Base-by-base conservation (phyloP, 768 basidiomycete genomes). In the Agaricus blazei region DNA sequence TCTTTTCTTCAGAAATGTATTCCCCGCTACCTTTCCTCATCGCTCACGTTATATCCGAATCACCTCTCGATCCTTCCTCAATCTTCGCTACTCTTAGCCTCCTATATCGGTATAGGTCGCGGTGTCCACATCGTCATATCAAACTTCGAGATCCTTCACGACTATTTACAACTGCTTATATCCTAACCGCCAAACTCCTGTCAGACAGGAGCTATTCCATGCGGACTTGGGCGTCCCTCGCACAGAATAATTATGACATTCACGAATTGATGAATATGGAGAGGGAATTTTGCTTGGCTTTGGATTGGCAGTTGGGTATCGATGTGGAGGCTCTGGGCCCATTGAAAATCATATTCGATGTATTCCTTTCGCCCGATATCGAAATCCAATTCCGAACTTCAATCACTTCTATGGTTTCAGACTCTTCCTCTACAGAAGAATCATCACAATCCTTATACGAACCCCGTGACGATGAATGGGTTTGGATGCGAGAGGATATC, bases 211-310 rank as follows among this genome's bases (percentile, higher is more conserved):
- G 34, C 7, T 54, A 47, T 23, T 37, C 45, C 53, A 54, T 54
- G 53, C 34, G 46, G 11, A 54, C 45, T 4, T 54, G 53, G 53
- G 46, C 37, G n/a, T 40, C 37, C 4, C 36, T 54, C 28, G 53
- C 45, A 7, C 53, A 54, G 26, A 54, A 54, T 27, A 54, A 54
- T 29, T 54, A 54, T 7, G 45, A 47, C 14, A 38, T 40, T 15
- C 36, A 47, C 14, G 53, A 54, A 23, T 28, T 54, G 26, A 38
- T 37, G 24, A 29, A 26, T n/a, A 54, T 54, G 53, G 53, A 54
- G n/a, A 24, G 27, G 24, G 53, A 37, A 15, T 54, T 54, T 9
- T 54, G 53, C 28, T 38, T 37, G 5, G 34, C 53, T 15, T 19
- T 54, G 36, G 34, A 54, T 24, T 54, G 53, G 53, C 31, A 54